phyloP scores from a whole-genome alignment of 1,284 basidiomycete species.

The Bondarzewia mesenterica region DNA sequence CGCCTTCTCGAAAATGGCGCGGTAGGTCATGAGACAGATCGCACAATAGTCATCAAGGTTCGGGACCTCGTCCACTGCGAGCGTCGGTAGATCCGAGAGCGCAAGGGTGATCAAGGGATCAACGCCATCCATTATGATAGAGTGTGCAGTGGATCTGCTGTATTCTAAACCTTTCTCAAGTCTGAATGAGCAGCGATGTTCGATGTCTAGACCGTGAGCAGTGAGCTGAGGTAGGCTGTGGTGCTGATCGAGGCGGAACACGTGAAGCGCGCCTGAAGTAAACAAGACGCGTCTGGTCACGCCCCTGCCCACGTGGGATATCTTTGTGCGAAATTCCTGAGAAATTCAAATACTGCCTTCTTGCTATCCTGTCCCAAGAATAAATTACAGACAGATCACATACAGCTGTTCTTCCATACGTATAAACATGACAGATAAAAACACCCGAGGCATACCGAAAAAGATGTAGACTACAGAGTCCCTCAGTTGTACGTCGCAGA shows the following conservation, averaged over 20 bases:
- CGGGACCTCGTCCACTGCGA: slow-evolving; percentile 34
- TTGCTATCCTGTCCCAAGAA: too few species aligned
- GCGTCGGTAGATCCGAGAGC: slow-evolving; percentile 34
- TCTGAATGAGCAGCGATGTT: too few species aligned
- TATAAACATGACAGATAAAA: too few species aligned
- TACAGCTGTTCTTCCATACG: too few species aligned
- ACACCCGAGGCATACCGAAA: background rate
- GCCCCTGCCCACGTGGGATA: background rate
- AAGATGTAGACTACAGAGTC: background rate
- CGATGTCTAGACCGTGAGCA: too few species aligned
- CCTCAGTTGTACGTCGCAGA: slow-evolving; percentile 42
- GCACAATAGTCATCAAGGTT: slow-evolving; percentile 45
- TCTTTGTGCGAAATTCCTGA: too few species aligned
- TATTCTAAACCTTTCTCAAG: too few species aligned
- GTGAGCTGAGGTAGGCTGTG: too few species aligned
- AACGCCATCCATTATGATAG: background rate
- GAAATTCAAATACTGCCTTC: too few species aligned
- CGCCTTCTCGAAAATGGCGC: slow-evolving; percentile 29
- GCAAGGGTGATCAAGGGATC: slow-evolving; percentile 11
- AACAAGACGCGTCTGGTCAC: slow-evolving; percentile 2
- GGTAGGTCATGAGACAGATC: slow-evolving; percentile 52
- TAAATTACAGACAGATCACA: too few species aligned
- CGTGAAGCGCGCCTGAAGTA: background rate
- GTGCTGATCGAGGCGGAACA: background rate
- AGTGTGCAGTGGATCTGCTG: too few species aligned